Conservation (phyloP, 2,329 filamentous ascomycete genomes). For the Xylaria arbuscula region DNA sequence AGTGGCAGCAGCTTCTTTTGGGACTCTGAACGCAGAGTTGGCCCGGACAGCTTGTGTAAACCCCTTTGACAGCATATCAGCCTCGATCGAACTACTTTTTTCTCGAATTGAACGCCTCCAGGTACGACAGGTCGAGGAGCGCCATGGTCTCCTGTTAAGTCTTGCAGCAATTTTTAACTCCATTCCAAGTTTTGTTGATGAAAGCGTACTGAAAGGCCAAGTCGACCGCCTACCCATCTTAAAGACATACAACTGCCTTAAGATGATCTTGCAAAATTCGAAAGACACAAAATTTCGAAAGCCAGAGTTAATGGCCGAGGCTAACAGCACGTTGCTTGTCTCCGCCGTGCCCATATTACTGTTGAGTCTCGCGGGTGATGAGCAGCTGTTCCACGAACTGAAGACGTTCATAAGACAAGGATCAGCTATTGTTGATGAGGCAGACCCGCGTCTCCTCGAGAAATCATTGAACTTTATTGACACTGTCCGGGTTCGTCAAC, state of each 20-base stretch:
- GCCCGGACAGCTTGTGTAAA: slow-evolving; percentile 44
- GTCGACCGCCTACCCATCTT: slow-evolving; percentile 38
- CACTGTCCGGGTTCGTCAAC: slow-evolving; percentile 24
- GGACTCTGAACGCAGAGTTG: slow-evolving; percentile 62
- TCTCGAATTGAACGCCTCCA: slow-evolving; percentile 60
- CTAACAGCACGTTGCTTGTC: slow-evolving; percentile 67
- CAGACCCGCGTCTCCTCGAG: slow-evolving; percentile 15
- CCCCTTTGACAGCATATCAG: slow-evolving; percentile 47
- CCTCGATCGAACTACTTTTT: slow-evolving; percentile 57
- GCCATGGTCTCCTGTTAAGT: slow-evolving; percentile 73
- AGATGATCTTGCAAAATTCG: slow-evolving; percentile 56
- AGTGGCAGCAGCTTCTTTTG: slow-evolving; percentile 76
- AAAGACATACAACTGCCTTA: slow-evolving; percentile 47
- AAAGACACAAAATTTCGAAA: slow-evolving; percentile 62
- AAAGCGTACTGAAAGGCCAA: slow-evolving; percentile 6
- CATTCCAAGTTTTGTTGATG: slow-evolving; percentile 52
- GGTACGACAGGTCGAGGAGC: slow-evolving; percentile 72
- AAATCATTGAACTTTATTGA: slow-evolving; percentile 37
- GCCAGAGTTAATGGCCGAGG: slow-evolving; percentile 73
- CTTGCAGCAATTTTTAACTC: slow-evolving; percentile 68
- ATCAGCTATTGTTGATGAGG: slow-evolving; percentile 40
- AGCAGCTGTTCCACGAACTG: slow-evolving; percentile 21
- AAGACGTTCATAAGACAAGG: slow-evolving; percentile 46
- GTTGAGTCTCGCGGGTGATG: slow-evolving; percentile 44
- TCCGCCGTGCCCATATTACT: slow-evolving; percentile 63